Base-by-base conservation (phyloP, 371 early-diverging fungal genomes). In the Mucor velutinosus region DNA sequence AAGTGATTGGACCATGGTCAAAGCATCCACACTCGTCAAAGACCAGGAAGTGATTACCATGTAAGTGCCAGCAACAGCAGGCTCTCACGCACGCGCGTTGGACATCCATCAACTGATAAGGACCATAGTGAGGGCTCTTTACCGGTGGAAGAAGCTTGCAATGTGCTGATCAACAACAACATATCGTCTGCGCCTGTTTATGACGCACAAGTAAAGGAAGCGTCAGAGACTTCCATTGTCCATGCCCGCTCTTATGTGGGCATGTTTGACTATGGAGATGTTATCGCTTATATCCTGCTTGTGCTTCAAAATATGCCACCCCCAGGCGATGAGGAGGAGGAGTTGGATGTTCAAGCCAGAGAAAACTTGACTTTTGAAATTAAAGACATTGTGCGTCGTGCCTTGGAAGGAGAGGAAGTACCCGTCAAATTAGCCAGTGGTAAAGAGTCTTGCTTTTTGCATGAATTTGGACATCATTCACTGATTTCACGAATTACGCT, bases 241-340 rank as follows among this genome's bases (percentile, higher is more conserved):
- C 78, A 77, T 47, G 17, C 75, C 5, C 35, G 58, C 21, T 74
- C 78, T 12, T 93, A 89, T 72, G 82, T 91, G 0, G 95, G 95
- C 51, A 93, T 95, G 93, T 93, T 95, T 78, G 95, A 95, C 66
- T 91, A 92, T 76, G 89, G 89, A 27, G 95, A 95, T 70, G 75
- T 94, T 30, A 80, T 83, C 62, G 77, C 81, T 1, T 83, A 83
- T 62, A 66, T 83, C 8, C 62, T 83, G 61, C 43, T 83, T 7
- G 75, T 83, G 0, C 65, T 83, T 37, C 72, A 73, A 23, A 75
- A 75, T 19, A 71, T 69, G 57, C 49, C 78, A 12, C 72, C 72
- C n/a, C 69, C 67, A 3, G 65, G 62, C 25, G 53, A 47, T 25
- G 55, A 62, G 3, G 60, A 53, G 4, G 60, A 25, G n/a, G 43